Conservation (phyloP, 768 basidiomycete genomes). For the Cystoderma amianthinum region DNA sequence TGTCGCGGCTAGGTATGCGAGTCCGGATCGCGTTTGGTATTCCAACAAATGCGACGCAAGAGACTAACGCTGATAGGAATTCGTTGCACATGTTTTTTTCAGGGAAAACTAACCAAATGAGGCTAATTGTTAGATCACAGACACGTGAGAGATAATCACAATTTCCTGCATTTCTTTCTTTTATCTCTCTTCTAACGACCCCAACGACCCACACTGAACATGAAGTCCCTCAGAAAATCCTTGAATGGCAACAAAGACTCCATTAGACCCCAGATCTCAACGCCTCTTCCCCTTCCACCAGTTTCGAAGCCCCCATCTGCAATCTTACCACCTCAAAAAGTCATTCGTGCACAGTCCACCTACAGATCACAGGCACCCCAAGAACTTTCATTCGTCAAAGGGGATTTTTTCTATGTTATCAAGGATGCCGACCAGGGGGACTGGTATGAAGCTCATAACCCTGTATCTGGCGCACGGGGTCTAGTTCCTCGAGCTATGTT, state of each 20-base stretch:
- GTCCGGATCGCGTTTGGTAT: too few relatives aligned
- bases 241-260: conserved; percentile 61
- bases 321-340: conserved; percentile 85
- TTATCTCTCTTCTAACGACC: conserved; percentile 1
- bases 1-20: too few relatives aligned
- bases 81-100: too few relatives aligned
- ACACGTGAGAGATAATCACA: conserved; percentile 9
- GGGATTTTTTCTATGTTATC: conserved; percentile 97
- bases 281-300: conserved; percentile 57
- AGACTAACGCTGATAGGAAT: too few relatives aligned
- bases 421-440: conserved; percentile 55
- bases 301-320: conserved; percentile 66
- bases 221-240: conserved; percentile 84
- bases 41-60: too few relatives aligned
- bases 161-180: neutral
- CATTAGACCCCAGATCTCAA: conserved; percentile 59
- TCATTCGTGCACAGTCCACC: conserved; percentile 75
- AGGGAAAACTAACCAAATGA: neutral
- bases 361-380: conserved; percentile 71
- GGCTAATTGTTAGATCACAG: conserved; percentile 10
- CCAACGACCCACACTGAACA: conserved; percentile 21
- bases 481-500: conserved; percentile 84
- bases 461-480: conserved; percentile 84
- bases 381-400: conserved; percentile 85
- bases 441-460: conserved; percentile 96